These are phyloP conservation scores for Arabis alpina DNA, from an alignment of 345 rosid genomes.

Conservation along the genomic window DNA sequence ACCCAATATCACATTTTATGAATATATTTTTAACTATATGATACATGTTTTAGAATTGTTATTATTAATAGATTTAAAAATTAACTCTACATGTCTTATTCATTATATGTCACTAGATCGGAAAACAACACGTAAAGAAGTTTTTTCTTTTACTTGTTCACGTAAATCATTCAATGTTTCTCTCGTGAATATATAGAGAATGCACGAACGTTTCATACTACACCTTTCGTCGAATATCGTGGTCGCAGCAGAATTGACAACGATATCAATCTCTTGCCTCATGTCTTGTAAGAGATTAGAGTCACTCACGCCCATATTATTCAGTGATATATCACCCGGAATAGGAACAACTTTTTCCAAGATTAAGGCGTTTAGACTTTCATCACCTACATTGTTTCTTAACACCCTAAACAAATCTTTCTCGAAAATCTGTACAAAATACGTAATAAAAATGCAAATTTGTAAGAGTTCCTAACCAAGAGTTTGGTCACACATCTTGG, in stretches of 20 bases:
- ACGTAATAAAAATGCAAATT: neutral
- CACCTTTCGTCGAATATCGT: slow-evolving; percentile 76
- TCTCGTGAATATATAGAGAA: too few relatives aligned
- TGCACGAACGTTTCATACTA: too few relatives aligned
- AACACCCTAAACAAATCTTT: slow-evolving; percentile 58
- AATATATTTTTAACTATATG: too few relatives aligned
- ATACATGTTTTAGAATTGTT: too few relatives aligned
- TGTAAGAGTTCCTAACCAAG: neutral
- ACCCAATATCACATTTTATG: too few relatives aligned
- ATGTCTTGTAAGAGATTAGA: slow-evolving; percentile 46
- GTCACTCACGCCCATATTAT: slow-evolving; percentile 52
- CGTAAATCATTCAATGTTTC: too few relatives aligned
- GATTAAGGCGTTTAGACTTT: slow-evolving; percentile 37
- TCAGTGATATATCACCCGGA: slow-evolving; percentile 56
- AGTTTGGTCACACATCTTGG: too few relatives aligned
- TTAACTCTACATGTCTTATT: too few relatives aligned
- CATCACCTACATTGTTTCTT: slow-evolving; percentile 48
- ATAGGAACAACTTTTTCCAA: slow-evolving; percentile 54
- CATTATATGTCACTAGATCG: too few relatives aligned
- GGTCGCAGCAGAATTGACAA: slow-evolving; percentile 68
- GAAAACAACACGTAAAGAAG: too few relatives aligned
- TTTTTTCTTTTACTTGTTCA: too few relatives aligned
- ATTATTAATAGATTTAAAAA: too few relatives aligned
- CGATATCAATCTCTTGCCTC: slow-evolving; percentile 51
- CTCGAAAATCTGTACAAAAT: slow-evolving; percentile 46